Evolutionary conservation across 768 basidiomycete genomes (phyloP), one percentile per base, ranked within the genome.

Genomic region (Russula abietina): DNA sequence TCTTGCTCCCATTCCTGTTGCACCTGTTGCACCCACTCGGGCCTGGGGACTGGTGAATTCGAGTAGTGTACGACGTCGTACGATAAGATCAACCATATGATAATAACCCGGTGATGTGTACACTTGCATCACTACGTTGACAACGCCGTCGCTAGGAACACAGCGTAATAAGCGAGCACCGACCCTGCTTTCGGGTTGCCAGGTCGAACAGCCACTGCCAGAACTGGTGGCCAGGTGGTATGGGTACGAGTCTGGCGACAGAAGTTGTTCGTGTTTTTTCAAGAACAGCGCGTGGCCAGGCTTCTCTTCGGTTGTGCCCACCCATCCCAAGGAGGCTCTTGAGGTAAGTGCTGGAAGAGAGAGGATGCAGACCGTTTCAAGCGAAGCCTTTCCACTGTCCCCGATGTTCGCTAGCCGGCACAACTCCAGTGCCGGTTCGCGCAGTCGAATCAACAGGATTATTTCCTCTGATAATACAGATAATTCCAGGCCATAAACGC

Each of bases 251-350:
- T 11, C 26, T 32, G 36, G 3, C 6, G 48, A 7, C 14, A 24
- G 48, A 14, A 14, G 26, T 26, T 28, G 48, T 45, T 45, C 19
- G 41, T 36, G 43, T 3, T 36, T 36, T 39, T 22, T 41, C 2
- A 49, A 51, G 30, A 61, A 61, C 39, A 56, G 61, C 6, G 48
- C 48, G 55, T 61, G 61, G 16, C 55, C 61, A 9, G 61, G 61
- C 48, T 61, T 55, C 17, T 61, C 55, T 5, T 55, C 55, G 10
- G 56, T 43, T 30, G 39, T 43, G 14, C 55, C 51, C 19, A 55
- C 61, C 61, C 55, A 57, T 30, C 41, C 49, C 39, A 61, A 7
- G 32, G 10, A 43, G 7, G 61, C 55, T 49, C 38, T 33, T 4
- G 14, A 16, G 9, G 22, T 30, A 30, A 61, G 38, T 14, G 19